These are phyloP conservation scores for Tuctoria greenei DNA, from an alignment of 176 grass and related monocot species.

Conservation along the genomic window DNA sequence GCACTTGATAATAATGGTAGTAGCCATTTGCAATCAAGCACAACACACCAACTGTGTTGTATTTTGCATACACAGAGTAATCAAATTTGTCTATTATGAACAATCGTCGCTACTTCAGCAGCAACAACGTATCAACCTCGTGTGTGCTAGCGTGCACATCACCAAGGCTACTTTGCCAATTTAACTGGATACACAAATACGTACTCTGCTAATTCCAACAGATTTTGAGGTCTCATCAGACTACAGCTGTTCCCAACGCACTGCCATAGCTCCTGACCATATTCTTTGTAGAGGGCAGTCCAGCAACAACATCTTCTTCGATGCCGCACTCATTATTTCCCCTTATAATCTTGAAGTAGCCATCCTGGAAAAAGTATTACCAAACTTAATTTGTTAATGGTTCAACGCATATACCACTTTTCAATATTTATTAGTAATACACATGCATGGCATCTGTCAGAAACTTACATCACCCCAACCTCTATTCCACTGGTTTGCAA, in stretches of 20 bases:
- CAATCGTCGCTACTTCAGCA: neutral
- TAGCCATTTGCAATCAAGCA: neutral
- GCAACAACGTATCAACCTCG: neutral
- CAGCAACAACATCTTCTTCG: slow-evolving; percentile 69
- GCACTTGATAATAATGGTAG: neutral
- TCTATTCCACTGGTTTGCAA: slow-evolving; percentile 95
- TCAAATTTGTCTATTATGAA: neutral
- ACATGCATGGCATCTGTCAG: neutral
- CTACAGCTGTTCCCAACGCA: slow-evolving; percentile 21
- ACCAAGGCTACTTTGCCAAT: neutral
- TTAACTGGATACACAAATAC: slow-evolving; percentile 3
- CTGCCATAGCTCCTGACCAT: slow-evolving; percentile 23
- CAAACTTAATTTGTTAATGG: neutral
- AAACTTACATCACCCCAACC: slow-evolving; percentile 94
- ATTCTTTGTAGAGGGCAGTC: slow-evolving; percentile 80
- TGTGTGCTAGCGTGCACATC: neutral
- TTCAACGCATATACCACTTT: neutral
- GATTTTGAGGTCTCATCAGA: slow-evolving; percentile 21
- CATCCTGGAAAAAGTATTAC: slow-evolving; percentile 52
- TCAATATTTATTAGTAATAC: neutral
- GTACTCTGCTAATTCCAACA: neutral
- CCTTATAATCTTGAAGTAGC: slow-evolving; percentile 90
- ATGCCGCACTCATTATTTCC: slow-evolving; percentile 83
- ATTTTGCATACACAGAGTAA: too few relatives aligned
- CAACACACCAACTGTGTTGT: too few relatives aligned